Evolutionary conservation across 2,329 filamentous ascomycete species (phyloP).

Genomic region (Paraphoma sp.): DNA sequence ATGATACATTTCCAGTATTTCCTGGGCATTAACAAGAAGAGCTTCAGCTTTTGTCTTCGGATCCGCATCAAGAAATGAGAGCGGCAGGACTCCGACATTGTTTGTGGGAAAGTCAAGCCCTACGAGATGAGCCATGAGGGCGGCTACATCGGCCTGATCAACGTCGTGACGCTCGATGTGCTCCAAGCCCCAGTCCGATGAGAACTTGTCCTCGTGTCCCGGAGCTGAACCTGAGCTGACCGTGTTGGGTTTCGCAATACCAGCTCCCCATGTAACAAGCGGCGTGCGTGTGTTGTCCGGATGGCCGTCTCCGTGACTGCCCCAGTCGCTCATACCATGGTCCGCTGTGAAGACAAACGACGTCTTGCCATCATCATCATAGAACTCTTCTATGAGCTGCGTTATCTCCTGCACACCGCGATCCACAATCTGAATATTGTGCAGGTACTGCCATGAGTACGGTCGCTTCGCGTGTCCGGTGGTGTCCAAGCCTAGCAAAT

Average conservation of each 20-base stretch:
- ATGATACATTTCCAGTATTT: conserved; percentile 93
- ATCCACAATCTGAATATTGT: conserved; percentile 95
- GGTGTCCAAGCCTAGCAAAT: conserved; percentile 90
- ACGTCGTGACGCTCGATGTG: conserved; percentile 88
- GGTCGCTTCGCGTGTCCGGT: conserved; percentile 85
- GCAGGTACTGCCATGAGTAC: conserved; percentile 92
- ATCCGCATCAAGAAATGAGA: conserved; percentile 78
- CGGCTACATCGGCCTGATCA: conserved; percentile 89
- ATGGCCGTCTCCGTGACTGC: conserved; percentile 97
- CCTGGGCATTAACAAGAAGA: conserved; percentile 80
- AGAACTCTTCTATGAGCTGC: conserved; percentile 83
- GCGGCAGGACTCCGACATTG: conserved; percentile 89
- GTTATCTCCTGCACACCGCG: conserved; percentile 85
- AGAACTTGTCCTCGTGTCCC: conserved; percentile 88
- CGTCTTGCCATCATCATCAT: conserved; percentile 77
- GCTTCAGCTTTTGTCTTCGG: conserved; percentile 82
- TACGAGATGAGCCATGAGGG: conserved; percentile 91
- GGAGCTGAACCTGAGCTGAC: conserved; percentile 66
- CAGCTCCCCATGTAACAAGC: conserved; percentile 90
- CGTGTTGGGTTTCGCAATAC: conserved; percentile 75
- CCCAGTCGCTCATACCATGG: conserved; percentile 99
- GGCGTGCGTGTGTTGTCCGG: conserved; percentile 97
- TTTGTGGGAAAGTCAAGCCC: conserved; percentile 93
- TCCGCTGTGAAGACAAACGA: conserved; percentile 97
- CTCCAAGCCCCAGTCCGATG: conserved; percentile 84